These are phyloP conservation scores for Moesziomyces sp. DNA, from an alignment of 1,284 basidiomycete genomes.

Conservation along the genomic window DNA sequence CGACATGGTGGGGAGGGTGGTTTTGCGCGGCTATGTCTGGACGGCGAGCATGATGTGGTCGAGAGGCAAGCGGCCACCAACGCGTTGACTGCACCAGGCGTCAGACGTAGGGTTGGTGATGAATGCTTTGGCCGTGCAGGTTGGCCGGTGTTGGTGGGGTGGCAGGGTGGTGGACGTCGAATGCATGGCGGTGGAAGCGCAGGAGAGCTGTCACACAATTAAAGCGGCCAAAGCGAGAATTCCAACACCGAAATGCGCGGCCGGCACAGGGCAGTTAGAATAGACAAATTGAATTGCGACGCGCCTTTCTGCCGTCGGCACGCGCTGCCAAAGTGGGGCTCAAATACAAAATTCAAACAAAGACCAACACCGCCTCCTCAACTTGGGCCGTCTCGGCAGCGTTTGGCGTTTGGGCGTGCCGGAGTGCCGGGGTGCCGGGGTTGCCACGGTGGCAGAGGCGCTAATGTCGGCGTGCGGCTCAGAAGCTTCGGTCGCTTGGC, in stretches of 20 bases:
- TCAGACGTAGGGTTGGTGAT: neutral
- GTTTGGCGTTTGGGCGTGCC: no score
- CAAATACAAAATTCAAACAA: neutral
- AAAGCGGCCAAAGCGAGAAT: neutral
- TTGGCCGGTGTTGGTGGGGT: neutral
- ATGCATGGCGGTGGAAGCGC: no score
- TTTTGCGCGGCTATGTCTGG: neutral
- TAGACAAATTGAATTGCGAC: no score
- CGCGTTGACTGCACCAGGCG: no score
- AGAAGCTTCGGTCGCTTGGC: neutral
- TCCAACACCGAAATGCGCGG: neutral
- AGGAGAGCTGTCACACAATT: no score
- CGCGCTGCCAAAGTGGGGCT: no score
- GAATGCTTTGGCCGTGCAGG: neutral
- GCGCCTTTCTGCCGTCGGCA: neutral
- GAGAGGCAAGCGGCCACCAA: neutral
- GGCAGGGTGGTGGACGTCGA: no score
- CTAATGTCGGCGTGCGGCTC: no score
- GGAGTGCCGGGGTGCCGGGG: no score
- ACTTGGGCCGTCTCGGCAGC: no score
- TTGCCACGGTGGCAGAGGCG: no score
- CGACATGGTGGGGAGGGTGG: slow-evolving; percentile 8
- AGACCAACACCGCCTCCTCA: neutral
- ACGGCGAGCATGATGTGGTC: slow-evolving; percentile 7
- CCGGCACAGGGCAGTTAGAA: no score